Evolutionary conservation across 2,329 filamentous ascomycete genomes (phyloP).

Genomic region (Nemania bipapillata): DNA sequence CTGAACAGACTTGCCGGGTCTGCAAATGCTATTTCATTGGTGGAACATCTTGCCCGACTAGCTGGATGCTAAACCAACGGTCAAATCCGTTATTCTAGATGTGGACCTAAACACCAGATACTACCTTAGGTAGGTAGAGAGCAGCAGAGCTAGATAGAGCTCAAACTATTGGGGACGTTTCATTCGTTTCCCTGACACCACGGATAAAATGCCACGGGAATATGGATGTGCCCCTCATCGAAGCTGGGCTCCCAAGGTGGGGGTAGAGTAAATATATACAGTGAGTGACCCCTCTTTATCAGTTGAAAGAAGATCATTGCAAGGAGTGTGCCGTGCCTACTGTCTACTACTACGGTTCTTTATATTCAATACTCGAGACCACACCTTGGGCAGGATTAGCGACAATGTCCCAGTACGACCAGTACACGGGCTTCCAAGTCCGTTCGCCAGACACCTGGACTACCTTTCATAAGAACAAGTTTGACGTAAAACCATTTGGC

Average conservation of each 20-base stretch:
- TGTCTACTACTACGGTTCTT: not conserved
- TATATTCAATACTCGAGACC: not conserved
- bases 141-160: constrained; percentile 11
- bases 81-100: constrained; percentile 25
- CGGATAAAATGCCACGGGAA: constrained; percentile 28
- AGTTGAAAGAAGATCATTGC: constrained; percentile 12
- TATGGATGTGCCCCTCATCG: constrained; percentile 32
- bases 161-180: constrained; percentile 5
- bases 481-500: constrained; percentile 85
- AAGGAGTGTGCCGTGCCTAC: constrained; percentile 10
- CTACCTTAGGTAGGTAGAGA: not conserved
- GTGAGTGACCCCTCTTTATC: constrained; percentile 30
- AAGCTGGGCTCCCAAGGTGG: constrained; percentile 22
- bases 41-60: constrained; percentile 51
- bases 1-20: not conserved
- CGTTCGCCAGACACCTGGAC: constrained; percentile 64
- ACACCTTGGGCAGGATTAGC: not conserved
- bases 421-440: constrained; percentile 71
- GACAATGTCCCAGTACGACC: constrained; percentile 66
- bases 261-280: constrained; percentile 31
- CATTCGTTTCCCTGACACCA: constrained; percentile 4
- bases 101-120: constrained; percentile 17
- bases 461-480: constrained; percentile 76
- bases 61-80: constrained; percentile 37
- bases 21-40: constrained; percentile 49